Percentiles rank a stretch among this genome's conserved stretches.
phyloP scores from a whole-genome alignment of 2,329 filamentous ascomycete genomes.

The Fusarium sp. region DNA sequence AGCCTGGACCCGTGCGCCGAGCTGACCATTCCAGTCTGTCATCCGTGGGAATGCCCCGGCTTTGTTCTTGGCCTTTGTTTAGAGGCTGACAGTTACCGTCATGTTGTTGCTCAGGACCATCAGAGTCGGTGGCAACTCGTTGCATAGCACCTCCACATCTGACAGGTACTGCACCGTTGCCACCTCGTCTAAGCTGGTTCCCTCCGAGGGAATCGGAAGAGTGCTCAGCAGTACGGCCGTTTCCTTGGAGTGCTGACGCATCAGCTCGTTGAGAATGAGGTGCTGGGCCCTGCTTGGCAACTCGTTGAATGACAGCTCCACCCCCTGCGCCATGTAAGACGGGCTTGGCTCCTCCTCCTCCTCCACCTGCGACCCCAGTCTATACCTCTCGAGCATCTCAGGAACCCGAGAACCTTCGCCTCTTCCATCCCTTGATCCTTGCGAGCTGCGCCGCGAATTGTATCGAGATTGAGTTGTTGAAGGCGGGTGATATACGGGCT shows the following conservation, averaged over 20 bases:
- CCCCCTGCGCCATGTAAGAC: conserved; percentile 67
- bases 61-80: conserved; percentile 26
- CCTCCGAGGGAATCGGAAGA: conserved; percentile 82
- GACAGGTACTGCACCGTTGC: conserved; percentile 80
- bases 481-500: conserved; percentile 35
- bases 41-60: conserved; percentile 34
- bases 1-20: conserved; percentile 5
- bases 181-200: conserved; percentile 76
- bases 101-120: conserved; percentile 90
- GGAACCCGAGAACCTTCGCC: conserved; percentile 59
- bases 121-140: conserved; percentile 79
- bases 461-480: conserved; percentile 48
- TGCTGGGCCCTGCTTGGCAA: conserved; percentile 87
- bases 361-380: conserved; percentile 34
- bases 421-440: conserved; percentile 43
- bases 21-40: conserved; percentile 24
- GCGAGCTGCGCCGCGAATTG: conserved; percentile 54
- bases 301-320: conserved; percentile 87
- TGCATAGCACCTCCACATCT: conserved; percentile 82
- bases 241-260: conserved; percentile 73
- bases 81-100: conserved; percentile 85
- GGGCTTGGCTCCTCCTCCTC: conserved; percentile 49
- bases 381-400: conserved; percentile 57
- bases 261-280: conserved; percentile 87
- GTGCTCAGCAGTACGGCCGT: conserved; percentile 88